A percentile compares a stretch with the other conserved stretches of the same genome.
Conservation (phyloP, 2,329 filamentous ascomycete species). For the Fusarium sp. region DNA sequence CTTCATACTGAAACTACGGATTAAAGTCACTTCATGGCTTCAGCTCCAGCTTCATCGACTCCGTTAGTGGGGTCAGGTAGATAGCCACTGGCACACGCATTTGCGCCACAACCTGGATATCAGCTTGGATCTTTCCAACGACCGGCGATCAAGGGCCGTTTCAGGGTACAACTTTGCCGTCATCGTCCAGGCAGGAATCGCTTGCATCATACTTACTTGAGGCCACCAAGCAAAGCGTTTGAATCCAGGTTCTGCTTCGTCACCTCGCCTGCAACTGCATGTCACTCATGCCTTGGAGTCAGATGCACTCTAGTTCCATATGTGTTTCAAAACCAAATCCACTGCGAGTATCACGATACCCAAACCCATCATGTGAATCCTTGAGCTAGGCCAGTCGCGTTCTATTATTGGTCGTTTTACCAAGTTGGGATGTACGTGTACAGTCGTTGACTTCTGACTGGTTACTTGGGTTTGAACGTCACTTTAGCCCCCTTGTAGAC, state of each 20-base stretch:
- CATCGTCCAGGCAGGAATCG: not conserved
- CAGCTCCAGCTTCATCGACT: not conserved
- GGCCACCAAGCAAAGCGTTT: not conserved
- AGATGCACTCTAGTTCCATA: not conserved
- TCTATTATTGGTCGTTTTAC: not conserved
- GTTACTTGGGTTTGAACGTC: not conserved
- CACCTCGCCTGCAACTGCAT: not conserved
- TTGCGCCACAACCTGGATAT: slow-evolving; percentile 9
- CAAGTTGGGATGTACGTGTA: not conserved
- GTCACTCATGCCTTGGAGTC: not conserved
- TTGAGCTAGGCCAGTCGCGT: not conserved
- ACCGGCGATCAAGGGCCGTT: slow-evolving; percentile 5
- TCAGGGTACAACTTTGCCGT: not conserved
- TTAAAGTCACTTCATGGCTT: not conserved
- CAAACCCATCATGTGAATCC: slow-evolving; percentile 2
- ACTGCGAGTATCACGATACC: slow-evolving; percentile 5
- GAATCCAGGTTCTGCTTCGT: not conserved
- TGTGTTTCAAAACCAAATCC: not conserved
- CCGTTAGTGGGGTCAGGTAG: not conserved
- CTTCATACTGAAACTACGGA: not conserved
- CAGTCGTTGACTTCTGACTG: not conserved
- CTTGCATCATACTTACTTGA: not conserved
- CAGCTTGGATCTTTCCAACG: not conserved
- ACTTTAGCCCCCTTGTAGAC: not conserved
- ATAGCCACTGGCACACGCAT: slow-evolving; percentile 17